A percentile compares a stretch with the other conserved stretches of the same genome.
phyloP scores from a whole-genome alignment of 352 stramenopile species.

The Pythium dissimile region DNA sequence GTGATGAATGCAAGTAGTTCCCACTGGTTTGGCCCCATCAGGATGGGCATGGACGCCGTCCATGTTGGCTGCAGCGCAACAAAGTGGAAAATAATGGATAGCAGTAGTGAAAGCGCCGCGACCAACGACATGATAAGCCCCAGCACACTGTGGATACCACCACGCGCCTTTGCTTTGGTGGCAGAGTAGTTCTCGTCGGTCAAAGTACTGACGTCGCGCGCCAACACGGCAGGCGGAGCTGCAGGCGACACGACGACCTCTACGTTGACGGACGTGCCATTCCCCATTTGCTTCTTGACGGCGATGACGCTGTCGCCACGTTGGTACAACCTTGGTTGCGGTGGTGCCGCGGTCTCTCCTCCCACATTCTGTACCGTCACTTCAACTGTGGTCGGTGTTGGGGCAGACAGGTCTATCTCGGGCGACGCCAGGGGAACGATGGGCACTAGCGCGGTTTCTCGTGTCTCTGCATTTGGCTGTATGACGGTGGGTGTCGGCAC shows the following conservation, averaged over 20 bases:
- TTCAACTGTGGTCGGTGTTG: neutral
- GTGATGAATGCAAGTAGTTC: constrained; percentile 25
- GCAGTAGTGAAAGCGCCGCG: neutral
- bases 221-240: neutral
- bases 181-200: neutral
- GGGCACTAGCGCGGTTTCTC: neutral
- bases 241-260: constrained; percentile 5
- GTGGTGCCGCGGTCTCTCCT: neutral
- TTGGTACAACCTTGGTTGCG: neutral
- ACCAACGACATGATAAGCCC: neutral
- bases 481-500: no score
- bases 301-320: constrained; percentile 7
- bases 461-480: neutral
- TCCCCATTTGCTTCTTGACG: neutral
- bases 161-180: neutral
- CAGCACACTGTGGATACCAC: neutral
- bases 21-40: constrained; percentile 23
- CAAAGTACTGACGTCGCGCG: neutral
- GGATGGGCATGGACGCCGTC: neutral
- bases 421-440: neutral
- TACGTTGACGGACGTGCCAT: neutral
- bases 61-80: constrained; percentile 2
- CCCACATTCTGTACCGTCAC: neutral
- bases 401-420: neutral
- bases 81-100: constrained; percentile 17